Evolutionary conservation across 352 stramenopile species (phyloP).

Genomic region (Lagenidium sp.): DNA sequence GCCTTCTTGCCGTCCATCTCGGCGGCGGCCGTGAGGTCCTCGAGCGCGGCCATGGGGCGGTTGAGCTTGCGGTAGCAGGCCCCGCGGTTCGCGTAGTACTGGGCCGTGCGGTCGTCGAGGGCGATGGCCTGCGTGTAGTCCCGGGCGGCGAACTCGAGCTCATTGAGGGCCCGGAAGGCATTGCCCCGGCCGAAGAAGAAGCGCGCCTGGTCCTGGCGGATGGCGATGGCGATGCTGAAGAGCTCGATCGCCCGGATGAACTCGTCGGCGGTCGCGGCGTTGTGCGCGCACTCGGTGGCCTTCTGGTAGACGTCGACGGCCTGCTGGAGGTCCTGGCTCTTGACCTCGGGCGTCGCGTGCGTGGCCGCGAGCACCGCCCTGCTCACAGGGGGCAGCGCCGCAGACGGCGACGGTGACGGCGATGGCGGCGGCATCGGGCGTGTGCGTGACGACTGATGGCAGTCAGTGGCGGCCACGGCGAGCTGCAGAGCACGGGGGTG

Average conservation of each 20-base stretch:
- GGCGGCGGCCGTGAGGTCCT: conserved; percentile 60
- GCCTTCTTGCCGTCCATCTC: conserved; percentile 67
- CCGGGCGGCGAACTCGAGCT: conserved; percentile 46
- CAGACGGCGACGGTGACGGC: neutral
- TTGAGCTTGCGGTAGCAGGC: conserved; percentile 70
- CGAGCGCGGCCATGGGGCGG: conserved; percentile 36
- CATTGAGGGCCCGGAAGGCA: conserved; percentile 59
- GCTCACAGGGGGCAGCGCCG: neutral
- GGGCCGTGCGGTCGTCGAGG: conserved; percentile 50
- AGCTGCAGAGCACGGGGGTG: too few relatives aligned
- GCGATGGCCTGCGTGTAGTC: conserved; percentile 52
- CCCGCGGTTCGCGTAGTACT: conserved; percentile 70
- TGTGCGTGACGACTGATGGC: too few relatives aligned
- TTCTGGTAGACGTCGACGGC: conserved; percentile 75
- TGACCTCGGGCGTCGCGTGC: conserved; percentile 25
- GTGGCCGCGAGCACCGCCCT: conserved; percentile 6
- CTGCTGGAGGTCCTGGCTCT: conserved; percentile 60
- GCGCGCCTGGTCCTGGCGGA: conserved; percentile 52
- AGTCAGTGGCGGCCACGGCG: too few relatives aligned
- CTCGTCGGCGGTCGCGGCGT: conserved; percentile 41
- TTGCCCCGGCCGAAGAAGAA: conserved; percentile 74
- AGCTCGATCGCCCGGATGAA: conserved; percentile 64
- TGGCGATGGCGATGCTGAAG: conserved; percentile 65
- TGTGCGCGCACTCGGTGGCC: conserved; percentile 55
- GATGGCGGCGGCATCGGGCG: neutral